Evolutionary conservation across 2,329 filamentous ascomycete species (phyloP).

Genomic region (Colletotrichum cuscutae): DNA sequence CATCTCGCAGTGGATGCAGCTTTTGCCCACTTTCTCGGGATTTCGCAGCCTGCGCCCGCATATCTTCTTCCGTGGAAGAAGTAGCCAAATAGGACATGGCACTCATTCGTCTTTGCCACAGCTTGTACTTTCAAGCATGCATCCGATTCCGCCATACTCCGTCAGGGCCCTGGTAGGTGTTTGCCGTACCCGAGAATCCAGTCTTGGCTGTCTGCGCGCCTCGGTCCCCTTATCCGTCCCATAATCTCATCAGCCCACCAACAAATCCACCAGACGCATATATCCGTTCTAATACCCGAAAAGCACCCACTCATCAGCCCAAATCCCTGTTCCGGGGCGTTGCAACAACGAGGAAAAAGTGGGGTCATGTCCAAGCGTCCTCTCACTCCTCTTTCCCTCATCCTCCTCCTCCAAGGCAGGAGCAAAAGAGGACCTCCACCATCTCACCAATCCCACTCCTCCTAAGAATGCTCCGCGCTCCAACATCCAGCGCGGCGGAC

Average conservation of each 20-base stretch:
- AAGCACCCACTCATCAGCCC: conserved; percentile 20
- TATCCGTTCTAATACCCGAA: conserved; percentile 32
- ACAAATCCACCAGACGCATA: conserved; percentile 8
- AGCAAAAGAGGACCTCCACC: neutral
- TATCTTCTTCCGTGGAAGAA: neutral
- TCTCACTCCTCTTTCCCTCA: neutral
- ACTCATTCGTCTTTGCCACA: too few species aligned
- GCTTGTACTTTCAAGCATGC: neutral
- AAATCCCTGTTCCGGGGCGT: conserved; percentile 3
- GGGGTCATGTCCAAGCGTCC: neutral
- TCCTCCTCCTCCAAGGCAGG: neutral
- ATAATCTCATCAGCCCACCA: conserved; percentile 25
- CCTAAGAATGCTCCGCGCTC: neutral
- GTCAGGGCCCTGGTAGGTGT: neutral
- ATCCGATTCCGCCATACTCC: neutral
- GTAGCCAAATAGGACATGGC: neutral
- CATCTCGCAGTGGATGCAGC: neutral
- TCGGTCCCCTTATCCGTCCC: conserved; percentile 30
- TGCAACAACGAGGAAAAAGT: neutral
- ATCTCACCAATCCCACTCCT: neutral
- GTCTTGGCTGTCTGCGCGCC: conserved; percentile 10
- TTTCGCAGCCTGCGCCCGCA: neutral
- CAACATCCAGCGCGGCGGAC: conserved; percentile 2
- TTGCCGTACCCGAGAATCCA: conserved; percentile 10
- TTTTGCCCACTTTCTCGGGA: neutral